phyloP scores from a whole-genome alignment of 2,329 filamentous ascomycete species.

The Aspergillus novofumigatus region DNA sequence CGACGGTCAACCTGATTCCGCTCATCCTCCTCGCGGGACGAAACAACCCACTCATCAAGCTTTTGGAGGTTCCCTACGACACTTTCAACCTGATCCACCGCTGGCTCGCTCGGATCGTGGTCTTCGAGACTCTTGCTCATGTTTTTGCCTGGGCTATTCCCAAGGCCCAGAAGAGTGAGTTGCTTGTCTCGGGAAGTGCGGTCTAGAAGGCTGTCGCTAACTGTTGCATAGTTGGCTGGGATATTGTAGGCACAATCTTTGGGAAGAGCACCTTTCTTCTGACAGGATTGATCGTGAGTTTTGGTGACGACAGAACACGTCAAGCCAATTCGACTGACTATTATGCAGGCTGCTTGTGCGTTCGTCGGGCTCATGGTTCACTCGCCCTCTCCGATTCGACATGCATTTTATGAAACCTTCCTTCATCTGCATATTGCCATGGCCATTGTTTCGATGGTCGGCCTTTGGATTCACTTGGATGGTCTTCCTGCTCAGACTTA shows the following conservation, averaged over 20 bases:
- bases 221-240: slow-evolving; percentile 42
- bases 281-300: slow-evolving; percentile 43
- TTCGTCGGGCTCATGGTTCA: slow-evolving; percentile 65
- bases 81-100: slow-evolving; percentile 62
- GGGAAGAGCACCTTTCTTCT: slow-evolving; percentile 31
- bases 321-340: slow-evolving; percentile 7
- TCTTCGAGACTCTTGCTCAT: slow-evolving; percentile 67
- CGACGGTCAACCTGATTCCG: slow-evolving; percentile 43
- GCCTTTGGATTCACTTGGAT: slow-evolving; percentile 75
- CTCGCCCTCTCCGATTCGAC: slow-evolving; percentile 74
- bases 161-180: slow-evolving; percentile 45
- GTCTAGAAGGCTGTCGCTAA: slow-evolving; percentile 41
- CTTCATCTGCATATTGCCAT: slow-evolving; percentile 78
- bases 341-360: slow-evolving; percentile 42
- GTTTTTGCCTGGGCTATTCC: slow-evolving; percentile 71
- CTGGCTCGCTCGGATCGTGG: slow-evolving; percentile 71
- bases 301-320: background rate
- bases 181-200: background rate
- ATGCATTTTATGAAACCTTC: slow-evolving; percentile 97
- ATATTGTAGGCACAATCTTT: slow-evolving; percentile 27
- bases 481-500: slow-evolving; percentile 67
- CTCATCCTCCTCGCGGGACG: slow-evolving; percentile 40
- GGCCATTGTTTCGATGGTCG: slow-evolving; percentile 62
- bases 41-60: slow-evolving; percentile 41
- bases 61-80: slow-evolving; percentile 42